Percentiles rank a stretch among this genome's conserved stretches.
Conservation (phyloP, 1,284 basidiomycete species). For the Cryptococcus amylolentus region DNA sequence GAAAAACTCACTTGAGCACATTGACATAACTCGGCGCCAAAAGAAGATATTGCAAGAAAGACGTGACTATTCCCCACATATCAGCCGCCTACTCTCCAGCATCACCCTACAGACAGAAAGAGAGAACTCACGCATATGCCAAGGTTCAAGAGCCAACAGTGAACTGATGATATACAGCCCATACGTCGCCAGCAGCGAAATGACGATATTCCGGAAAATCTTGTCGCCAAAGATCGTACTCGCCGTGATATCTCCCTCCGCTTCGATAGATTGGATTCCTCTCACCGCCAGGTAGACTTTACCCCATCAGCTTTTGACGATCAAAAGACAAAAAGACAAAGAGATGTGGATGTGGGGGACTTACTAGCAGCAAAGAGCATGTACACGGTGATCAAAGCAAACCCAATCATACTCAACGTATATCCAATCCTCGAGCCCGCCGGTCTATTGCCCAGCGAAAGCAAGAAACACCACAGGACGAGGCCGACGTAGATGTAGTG, state of each 20-base stretch:
- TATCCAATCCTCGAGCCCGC: slow-evolving; percentile 81
- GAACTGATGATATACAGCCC: slow-evolving; percentile 79
- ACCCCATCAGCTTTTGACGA: neutral
- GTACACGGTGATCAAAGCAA: slow-evolving; percentile 82
- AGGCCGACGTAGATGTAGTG: slow-evolving; percentile 85
- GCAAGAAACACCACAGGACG: slow-evolving; percentile 83
- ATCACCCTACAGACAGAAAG: neutral
- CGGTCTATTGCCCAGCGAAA: slow-evolving; percentile 86
- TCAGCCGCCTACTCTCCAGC: neutral
- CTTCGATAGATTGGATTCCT: slow-evolving; percentile 62
- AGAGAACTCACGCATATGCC: slow-evolving; percentile 36
- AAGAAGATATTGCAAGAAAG: slow-evolving; percentile 88
- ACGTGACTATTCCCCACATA: slow-evolving; percentile 58
- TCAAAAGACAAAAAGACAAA: slow-evolving; percentile 8
- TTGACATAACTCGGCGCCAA: slow-evolving; percentile 83
- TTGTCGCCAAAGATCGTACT: slow-evolving; percentile 65
- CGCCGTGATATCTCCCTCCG: slow-evolving; percentile 53
- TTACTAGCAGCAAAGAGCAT: slow-evolving; percentile 67
- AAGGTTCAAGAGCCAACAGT: slow-evolving; percentile 64
- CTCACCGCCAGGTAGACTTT: slow-evolving; percentile 74
- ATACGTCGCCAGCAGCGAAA: slow-evolving; percentile 79
- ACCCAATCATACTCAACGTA: slow-evolving; percentile 74
- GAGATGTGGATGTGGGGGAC: slow-evolving; percentile 24
- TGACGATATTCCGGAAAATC: slow-evolving; percentile 79
- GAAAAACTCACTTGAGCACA: slow-evolving; percentile 70